Percentiles rank a stretch among this genome's conserved stretches.
phyloP scores from a whole-genome alignment of 345 rosid genomes.

The Boechera stricta region DNA sequence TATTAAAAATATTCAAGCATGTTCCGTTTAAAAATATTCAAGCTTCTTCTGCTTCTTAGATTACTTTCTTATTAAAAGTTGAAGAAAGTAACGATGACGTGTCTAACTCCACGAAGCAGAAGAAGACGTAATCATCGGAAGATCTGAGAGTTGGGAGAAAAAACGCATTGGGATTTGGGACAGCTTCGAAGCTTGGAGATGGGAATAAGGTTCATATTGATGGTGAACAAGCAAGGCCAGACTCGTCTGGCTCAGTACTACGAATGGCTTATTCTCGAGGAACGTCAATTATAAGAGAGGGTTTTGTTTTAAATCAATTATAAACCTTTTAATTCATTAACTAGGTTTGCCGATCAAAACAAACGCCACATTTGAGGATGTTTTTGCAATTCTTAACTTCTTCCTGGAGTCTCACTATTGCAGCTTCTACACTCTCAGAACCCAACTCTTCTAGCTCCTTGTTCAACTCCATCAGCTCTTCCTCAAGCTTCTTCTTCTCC shows the following conservation, averaged over 20 bases:
- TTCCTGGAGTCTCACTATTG: conserved; percentile 86
- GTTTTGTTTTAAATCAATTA: no score
- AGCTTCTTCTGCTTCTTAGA: no score
- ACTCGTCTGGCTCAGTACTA: conserved; percentile 97
- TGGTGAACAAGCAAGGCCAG: conserved; percentile 99
- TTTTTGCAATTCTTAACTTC: conserved; percentile 84
- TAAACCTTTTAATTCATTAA: no score
- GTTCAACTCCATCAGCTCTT: conserved; percentile 73
- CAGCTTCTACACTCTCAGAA: conserved; percentile 83
- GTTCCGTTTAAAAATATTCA: no score
- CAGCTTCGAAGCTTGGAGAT: conserved; percentile 38
- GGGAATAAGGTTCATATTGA: conserved; percentile 96
- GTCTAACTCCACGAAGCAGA: neutral
- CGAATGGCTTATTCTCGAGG: conserved; percentile 97
- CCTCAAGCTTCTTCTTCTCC: conserved; percentile 75
- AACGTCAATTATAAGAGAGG: conserved; percentile 44
- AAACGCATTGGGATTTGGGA: neutral
- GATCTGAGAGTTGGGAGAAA: neutral
- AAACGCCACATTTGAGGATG: conserved; percentile 91
- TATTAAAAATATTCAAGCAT: no score
- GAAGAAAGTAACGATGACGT: conserved; percentile 13
- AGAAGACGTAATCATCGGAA: neutral
- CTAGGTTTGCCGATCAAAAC: conserved; percentile 67
- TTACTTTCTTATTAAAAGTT: neutral
- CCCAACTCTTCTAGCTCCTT: conserved; percentile 64